phyloP scores from a whole-genome alignment of 2,329 filamentous ascomycete genomes.

The Hymenoscyphus linearis region DNA sequence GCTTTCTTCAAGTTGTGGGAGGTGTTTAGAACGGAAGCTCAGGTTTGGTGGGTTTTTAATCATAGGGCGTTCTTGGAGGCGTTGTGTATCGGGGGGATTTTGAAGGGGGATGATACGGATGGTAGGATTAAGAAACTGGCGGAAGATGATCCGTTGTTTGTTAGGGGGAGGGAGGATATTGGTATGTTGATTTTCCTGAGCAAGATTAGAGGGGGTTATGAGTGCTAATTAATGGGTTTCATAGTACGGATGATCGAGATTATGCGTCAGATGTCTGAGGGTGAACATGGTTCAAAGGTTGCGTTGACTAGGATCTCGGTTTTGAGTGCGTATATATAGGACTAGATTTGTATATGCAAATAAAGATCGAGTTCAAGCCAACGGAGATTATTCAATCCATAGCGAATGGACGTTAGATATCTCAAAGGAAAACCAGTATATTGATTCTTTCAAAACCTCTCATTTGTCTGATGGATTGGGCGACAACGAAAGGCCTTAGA shows the following conservation, averaged over 20 bases:
- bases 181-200: conserved; percentile 39
- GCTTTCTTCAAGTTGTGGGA: conserved; percentile 70
- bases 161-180: conserved; percentile 56
- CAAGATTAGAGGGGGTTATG: neutral
- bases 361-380: too few relatives aligned
- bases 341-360: too few relatives aligned
- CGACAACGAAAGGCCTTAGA: too few relatives aligned
- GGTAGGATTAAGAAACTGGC: conserved; percentile 26
- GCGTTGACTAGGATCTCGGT: conserved; percentile 55
- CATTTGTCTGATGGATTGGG: too few relatives aligned
- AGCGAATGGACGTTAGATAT: too few relatives aligned
- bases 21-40: conserved; percentile 64
- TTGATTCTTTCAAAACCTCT: too few relatives aligned
- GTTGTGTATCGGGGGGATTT: conserved; percentile 58
- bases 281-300: conserved; percentile 51
- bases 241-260: conserved; percentile 59
- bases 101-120: conserved; percentile 42
- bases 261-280: conserved; percentile 52
- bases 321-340: conserved; percentile 42
- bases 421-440: too few relatives aligned
- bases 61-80: conserved; percentile 76
- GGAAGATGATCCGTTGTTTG: conserved; percentile 50
- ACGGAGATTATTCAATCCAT: too few relatives aligned
- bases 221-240: neutral
- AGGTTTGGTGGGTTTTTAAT: conserved; percentile 82